A percentile compares a stretch with the other conserved stretches of the same genome.
Evolutionary conservation across 1,284 basidiomycete species (phyloP).

Genomic region (Coniophora puteana): DNA sequence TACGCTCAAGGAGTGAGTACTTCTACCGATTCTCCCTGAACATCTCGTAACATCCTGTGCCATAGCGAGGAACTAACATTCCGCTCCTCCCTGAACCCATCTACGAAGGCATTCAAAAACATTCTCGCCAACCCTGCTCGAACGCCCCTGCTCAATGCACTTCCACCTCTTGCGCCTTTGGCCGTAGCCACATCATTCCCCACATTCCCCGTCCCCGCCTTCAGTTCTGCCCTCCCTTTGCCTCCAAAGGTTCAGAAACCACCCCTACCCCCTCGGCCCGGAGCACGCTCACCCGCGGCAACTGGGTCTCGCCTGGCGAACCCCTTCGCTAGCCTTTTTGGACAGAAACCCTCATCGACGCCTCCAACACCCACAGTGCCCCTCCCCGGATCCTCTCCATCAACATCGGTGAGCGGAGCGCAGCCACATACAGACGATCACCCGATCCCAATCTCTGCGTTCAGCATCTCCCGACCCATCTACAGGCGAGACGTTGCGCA

Average conservation of each 20-base stretch:
- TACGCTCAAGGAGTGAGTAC: slow-evolving; percentile 50
- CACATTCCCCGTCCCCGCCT: slow-evolving; percentile 43
- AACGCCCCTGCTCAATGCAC: slow-evolving; percentile 42
- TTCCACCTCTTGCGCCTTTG: slow-evolving; percentile 43
- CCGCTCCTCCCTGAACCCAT: slow-evolving; percentile 60
- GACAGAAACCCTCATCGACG: slow-evolving; percentile 34
- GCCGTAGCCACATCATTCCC: slow-evolving; percentile 45
- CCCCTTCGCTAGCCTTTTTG: slow-evolving; percentile 68
- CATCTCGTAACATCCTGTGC: slow-evolving; percentile 15
- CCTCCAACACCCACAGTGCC: slow-evolving; percentile 27
- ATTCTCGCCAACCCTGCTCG: slow-evolving; percentile 51
- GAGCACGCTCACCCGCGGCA: slow-evolving; percentile 17
- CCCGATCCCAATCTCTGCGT: slow-evolving; percentile 52
- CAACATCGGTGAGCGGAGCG: no score
- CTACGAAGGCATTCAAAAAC: slow-evolving; percentile 59
- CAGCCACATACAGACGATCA: slow-evolving; percentile 34
- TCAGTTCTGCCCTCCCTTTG: slow-evolving; percentile 57
- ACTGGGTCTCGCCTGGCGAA: slow-evolving; percentile 47
- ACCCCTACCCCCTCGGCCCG: slow-evolving; percentile 59
- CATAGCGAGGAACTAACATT: slow-evolving; percentile 55
- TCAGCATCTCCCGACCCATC: slow-evolving; percentile 52
- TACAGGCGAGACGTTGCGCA: slow-evolving; percentile 55
- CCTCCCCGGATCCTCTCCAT: slow-evolving; percentile 21
- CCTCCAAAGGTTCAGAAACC: slow-evolving; percentile 62
- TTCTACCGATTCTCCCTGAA: slow-evolving; percentile 6